A percentile compares a stretch with the other conserved stretches of the same genome.
Conservation (phyloP, 768 basidiomycete genomes). For the Trametes elegans region DNA sequence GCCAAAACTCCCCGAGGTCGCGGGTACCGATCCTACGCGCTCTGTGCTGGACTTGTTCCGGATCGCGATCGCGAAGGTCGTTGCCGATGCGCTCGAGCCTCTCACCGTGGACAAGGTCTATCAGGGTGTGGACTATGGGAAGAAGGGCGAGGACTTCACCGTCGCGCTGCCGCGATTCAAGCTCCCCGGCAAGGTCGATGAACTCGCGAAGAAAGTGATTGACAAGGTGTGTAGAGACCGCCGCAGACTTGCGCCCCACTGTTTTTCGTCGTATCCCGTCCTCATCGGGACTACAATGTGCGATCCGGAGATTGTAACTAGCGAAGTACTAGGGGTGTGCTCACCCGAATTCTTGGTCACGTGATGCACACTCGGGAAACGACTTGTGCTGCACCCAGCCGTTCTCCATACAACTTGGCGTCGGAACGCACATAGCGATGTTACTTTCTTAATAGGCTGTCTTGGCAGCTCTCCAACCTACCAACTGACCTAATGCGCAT, state of each 20-base stretch:
- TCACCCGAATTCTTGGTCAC: too few relatives aligned
- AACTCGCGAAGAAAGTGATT: slow-evolving; percentile 71
- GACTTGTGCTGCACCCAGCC: too few relatives aligned
- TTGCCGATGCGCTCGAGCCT: slow-evolving; percentile 61
- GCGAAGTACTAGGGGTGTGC: too few relatives aligned
- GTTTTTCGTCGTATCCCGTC: not conserved
- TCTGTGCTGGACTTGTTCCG: slow-evolving; percentile 77
- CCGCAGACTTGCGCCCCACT: not conserved
- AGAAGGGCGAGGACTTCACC: slow-evolving; percentile 92
- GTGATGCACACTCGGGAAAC: too few relatives aligned
- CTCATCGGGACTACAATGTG: not conserved
- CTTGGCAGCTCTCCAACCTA: too few relatives aligned
- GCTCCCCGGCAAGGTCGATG: slow-evolving; percentile 78
- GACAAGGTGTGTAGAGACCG: slow-evolving; percentile 46
- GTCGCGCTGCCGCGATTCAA: slow-evolving; percentile 91
- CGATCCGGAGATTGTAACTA: too few relatives aligned
- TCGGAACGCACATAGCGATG: too few relatives aligned
- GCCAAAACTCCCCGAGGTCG: slow-evolving; percentile 37
- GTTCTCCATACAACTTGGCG: too few relatives aligned
- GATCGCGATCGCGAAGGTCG: slow-evolving; percentile 71
- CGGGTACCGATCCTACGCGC: slow-evolving; percentile 58
- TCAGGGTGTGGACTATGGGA: slow-evolving; percentile 82
- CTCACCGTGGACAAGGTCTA: slow-evolving; percentile 78
- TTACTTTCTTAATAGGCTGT: too few relatives aligned
- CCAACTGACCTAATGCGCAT: too few relatives aligned